A percentile compares a stretch with the other conserved stretches of the same genome.
Conservation (phyloP, 139 green algal species). For the Chlamydomonas eustigma region DNA sequence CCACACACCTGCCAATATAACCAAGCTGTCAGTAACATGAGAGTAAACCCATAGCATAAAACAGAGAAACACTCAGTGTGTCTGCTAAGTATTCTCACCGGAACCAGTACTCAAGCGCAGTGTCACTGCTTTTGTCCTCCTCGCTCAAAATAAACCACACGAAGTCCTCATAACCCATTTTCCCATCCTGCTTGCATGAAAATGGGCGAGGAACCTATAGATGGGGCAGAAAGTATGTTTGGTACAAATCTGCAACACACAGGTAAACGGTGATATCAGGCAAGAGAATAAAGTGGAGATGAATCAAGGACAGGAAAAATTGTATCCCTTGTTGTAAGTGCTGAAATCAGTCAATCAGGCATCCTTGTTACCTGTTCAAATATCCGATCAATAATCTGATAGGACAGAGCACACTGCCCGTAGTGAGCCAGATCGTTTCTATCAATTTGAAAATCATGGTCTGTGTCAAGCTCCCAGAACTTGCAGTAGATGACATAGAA, state of each 20-base stretch:
- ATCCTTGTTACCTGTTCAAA: slow-evolving; percentile 72
- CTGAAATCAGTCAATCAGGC: too few species aligned
- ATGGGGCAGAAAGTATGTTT: not conserved
- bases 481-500: slow-evolving; percentile 99
- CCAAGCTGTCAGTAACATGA: too few species aligned
- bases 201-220: slow-evolving; percentile 69
- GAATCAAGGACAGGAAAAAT: too few species aligned
- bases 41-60: too few species aligned
- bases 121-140: slow-evolving; percentile 95
- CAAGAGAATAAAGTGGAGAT: too few species aligned
- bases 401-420: slow-evolving; percentile 88
- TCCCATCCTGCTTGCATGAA: slow-evolving; percentile 45
- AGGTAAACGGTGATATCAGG: too few species aligned
- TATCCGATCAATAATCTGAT: slow-evolving; percentile 87
- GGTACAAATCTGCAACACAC: too few species aligned
- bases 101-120: slow-evolving; percentile 96
- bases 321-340: too few species aligned
- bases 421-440: slow-evolving; percentile 93
- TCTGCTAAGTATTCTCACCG: too few species aligned
- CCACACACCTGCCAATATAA: slow-evolving; percentile 48
- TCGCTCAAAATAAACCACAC: slow-evolving; percentile 98
- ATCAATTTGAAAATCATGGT: slow-evolving; percentile 96
- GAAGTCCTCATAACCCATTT: slow-evolving; percentile 99
- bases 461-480: slow-evolving; percentile 98
- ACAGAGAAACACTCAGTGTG: too few species aligned